phyloP scores from a whole-genome alignment of 495 filamentous ascomycete genomes.

The Xylaria cubensis region DNA sequence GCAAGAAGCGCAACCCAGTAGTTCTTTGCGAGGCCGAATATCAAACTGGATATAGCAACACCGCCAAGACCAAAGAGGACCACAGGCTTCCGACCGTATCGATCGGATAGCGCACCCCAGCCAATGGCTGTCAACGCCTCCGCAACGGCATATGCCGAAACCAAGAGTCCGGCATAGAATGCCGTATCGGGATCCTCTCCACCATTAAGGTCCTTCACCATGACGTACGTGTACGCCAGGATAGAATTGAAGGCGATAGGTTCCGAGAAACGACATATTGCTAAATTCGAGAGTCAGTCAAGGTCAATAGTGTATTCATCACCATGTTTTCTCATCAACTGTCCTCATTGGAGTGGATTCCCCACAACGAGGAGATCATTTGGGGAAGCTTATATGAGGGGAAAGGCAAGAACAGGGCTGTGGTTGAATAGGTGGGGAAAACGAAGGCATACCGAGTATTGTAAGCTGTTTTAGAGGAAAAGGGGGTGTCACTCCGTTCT shows the following conservation, averaged over 20 bases:
- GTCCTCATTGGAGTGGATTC: neutral
- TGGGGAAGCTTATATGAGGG: neutral
- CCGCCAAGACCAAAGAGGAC: constrained; percentile 80
- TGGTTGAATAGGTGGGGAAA: neutral
- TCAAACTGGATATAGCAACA: constrained; percentile 84
- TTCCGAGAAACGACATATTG: constrained; percentile 87
- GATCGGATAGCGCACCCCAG: constrained; percentile 85
- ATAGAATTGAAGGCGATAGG: constrained; percentile 98
- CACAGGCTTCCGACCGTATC: constrained; percentile 81
- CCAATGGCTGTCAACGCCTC: constrained; percentile 81
- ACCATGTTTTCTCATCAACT: neutral
- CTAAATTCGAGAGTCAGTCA: constrained; percentile 48
- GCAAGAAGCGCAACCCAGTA: constrained; percentile 79
- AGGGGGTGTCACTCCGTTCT: constrained; percentile 22
- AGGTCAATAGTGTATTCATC: neutral
- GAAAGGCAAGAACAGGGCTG: neutral
- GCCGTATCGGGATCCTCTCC: constrained; percentile 73
- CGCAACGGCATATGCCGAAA: constrained; percentile 85
- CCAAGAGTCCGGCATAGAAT: constrained; percentile 87
- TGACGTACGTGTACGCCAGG: constrained; percentile 92
- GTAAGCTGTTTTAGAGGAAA: constrained; percentile 43
- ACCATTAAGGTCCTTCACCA: constrained; percentile 82
- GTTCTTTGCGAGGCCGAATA: constrained; percentile 81
- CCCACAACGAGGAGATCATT: neutral
- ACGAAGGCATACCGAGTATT: constrained; percentile 40